Evolutionary conservation across 306 rosid genomes (phyloP).

Genomic region (Pyrus pyrifolia): DNA sequence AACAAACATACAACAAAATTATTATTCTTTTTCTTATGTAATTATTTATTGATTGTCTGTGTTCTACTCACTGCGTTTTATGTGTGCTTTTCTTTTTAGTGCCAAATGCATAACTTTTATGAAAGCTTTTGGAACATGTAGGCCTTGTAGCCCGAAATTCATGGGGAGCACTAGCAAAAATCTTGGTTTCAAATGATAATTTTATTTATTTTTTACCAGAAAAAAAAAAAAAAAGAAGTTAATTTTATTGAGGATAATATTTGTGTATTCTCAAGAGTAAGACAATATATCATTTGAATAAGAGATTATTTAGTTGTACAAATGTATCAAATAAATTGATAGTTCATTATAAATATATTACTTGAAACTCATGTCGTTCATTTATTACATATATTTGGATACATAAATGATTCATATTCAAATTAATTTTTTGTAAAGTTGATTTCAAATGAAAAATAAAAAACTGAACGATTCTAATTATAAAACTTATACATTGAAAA

Average conservation of each 20-base stretch:
- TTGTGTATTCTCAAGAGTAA: too few relatives aligned
- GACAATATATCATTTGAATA: not conserved
- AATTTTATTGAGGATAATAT: not conserved
- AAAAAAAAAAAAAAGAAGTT: not conserved
- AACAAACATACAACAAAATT: too few relatives aligned
- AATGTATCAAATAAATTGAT: not conserved
- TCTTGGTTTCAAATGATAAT: not conserved
- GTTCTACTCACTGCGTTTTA: not conserved
- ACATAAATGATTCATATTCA: not conserved
- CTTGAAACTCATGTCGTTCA: too few relatives aligned
- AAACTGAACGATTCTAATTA: not conserved
- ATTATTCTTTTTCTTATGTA: not conserved
- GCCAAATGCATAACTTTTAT: not conserved
- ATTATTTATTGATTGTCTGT: not conserved
- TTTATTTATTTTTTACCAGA: not conserved
- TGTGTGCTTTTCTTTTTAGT: not conserved
- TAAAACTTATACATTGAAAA: not conserved
- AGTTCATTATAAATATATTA: not conserved
- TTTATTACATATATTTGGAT: not conserved
- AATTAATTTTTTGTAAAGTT: not conserved
- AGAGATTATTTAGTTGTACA: too few relatives aligned
- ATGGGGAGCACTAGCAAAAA: not conserved
- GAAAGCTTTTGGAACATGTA: slow-evolving; percentile 6
- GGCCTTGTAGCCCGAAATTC: slow-evolving; percentile 1
- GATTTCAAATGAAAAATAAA: too few relatives aligned